Conservation (phyloP, 441 rosid genomes). For the Gossypium schwendimanii region DNA sequence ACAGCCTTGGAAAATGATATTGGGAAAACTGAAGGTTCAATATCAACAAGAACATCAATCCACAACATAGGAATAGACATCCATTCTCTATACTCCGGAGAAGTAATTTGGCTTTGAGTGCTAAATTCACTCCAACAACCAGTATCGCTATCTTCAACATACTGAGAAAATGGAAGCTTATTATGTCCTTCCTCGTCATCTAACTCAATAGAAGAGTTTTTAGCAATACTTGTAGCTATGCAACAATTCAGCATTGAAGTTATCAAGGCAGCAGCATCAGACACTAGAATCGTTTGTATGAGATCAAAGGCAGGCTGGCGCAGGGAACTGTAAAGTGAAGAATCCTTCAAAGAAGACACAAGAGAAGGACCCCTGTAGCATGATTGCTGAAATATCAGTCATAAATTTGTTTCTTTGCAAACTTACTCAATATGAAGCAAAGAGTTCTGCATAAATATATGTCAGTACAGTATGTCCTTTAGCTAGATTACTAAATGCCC, state of each 20-base stretch:
- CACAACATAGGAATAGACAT: slow-evolving; percentile 95
- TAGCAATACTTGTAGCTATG: slow-evolving; percentile 20
- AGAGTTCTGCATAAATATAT: neutral
- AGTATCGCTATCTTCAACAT: slow-evolving; percentile 42
- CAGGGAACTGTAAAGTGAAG: slow-evolving; percentile 82
- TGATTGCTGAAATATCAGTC: slow-evolving; percentile 21
- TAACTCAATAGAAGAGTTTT: slow-evolving; percentile 27
- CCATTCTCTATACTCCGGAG: slow-evolving; percentile 65
- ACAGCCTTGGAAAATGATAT: slow-evolving; percentile 80
- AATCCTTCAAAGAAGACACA: slow-evolving; percentile 78
- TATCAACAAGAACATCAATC: slow-evolving; percentile 73
- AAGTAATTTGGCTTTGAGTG: slow-evolving; percentile 54
- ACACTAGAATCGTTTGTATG: slow-evolving; percentile 67
- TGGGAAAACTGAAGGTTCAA: slow-evolving; percentile 59
- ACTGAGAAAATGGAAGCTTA: slow-evolving; percentile 32
- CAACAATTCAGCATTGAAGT: slow-evolving; percentile 43
- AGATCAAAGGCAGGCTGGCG: slow-evolving; percentile 97
- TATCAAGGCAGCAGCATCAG: slow-evolving; percentile 84
- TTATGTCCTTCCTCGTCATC: slow-evolving; percentile 39
- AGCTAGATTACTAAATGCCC: neutral
- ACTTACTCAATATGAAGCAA: neutral
- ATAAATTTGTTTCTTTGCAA: neutral
- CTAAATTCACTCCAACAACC: slow-evolving; percentile 70
- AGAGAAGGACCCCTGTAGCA: slow-evolving; percentile 89
- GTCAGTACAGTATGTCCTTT: neutral